phyloP scores from a whole-genome alignment of 2,329 filamentous ascomycete species.

The Chrysoporthe austroafricana region DNA sequence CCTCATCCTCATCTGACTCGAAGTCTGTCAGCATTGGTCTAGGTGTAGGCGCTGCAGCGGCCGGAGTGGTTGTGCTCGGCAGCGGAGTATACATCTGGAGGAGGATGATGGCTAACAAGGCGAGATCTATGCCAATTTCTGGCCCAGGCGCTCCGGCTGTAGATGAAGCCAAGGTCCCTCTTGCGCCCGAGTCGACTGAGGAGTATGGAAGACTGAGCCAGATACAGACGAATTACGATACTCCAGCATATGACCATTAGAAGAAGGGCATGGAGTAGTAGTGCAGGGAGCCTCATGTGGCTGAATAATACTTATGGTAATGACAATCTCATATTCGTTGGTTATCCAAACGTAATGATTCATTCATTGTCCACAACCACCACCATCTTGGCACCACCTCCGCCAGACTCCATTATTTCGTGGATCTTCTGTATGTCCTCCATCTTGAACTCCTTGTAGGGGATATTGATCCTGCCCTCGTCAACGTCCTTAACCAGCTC shows the following conservation, averaged over 20 bases:
- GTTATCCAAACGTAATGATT: not conserved
- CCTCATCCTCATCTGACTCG: not conserved
- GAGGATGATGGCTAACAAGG: not conserved
- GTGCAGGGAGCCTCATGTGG: not conserved
- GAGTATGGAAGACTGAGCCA: constrained; percentile 8
- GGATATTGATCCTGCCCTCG: constrained; percentile 30
- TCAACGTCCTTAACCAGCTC: constrained; percentile 31
- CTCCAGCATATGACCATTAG: not conserved
- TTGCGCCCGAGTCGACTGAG: constrained; percentile 4
- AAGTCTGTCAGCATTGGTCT: not conserved
- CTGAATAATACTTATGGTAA: not conserved
- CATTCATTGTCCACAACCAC: constrained; percentile 30
- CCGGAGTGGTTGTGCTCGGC: not conserved
- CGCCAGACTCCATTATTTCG: constrained; percentile 31
- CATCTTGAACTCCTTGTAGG: constrained; percentile 29
- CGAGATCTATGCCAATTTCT: not conserved
- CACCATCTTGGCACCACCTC: constrained; percentile 32
- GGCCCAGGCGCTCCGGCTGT: not conserved
- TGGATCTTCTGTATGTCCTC: constrained; percentile 33
- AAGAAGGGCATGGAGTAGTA: not conserved
- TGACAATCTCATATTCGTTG: not conserved
- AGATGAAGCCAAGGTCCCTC: not conserved
- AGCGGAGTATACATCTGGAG: constrained; percentile 5
- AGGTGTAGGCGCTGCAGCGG: not conserved
- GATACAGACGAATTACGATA: not conserved